Conservation (phyloP, 2,329 filamentous ascomycete genomes). For the Magnaporthales sp. region DNA sequence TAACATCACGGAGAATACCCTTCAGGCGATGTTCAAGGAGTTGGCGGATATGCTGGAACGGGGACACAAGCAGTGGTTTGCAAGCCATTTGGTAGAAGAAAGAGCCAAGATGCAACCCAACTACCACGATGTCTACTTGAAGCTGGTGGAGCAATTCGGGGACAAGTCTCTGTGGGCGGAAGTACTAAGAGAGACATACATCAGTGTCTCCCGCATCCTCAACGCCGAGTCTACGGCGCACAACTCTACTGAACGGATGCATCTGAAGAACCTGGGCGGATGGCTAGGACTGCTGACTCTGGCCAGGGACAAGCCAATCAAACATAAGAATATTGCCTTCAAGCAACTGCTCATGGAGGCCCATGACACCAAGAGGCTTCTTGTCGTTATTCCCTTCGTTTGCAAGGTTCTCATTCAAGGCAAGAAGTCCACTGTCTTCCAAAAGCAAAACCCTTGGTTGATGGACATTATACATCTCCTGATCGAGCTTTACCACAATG, state of each 20-base stretch:
- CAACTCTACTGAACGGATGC: conserved; percentile 73
- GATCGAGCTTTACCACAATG: conserved; percentile 87
- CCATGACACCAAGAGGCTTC: conserved; percentile 81
- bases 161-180: conserved; percentile 75
- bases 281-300: conserved; percentile 94
- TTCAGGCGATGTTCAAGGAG: conserved; percentile 76
- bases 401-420: conserved; percentile 92
- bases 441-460: conserved; percentile 91
- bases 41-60: conserved; percentile 70
- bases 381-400: conserved; percentile 92
- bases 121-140: conserved; percentile 87
- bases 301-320: conserved; percentile 89
- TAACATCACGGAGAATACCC: conserved; percentile 86
- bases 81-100: conserved; percentile 87
- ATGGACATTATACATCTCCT: conserved; percentile 92
- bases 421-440: conserved; percentile 77
- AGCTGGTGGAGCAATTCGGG: conserved; percentile 76
- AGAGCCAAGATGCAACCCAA: conserved; percentile 96
- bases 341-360: conserved; percentile 91
- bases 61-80: conserved; percentile 92
- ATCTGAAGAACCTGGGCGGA: conserved; percentile 85
- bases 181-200: conserved; percentile 87
- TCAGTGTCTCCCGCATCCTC: conserved; percentile 75
- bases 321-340: conserved; percentile 94
- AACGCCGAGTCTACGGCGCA: conserved; percentile 84